phyloP scores from a whole-genome alignment of 345 rosid genomes.

The Ailanthus altissimus region DNA sequence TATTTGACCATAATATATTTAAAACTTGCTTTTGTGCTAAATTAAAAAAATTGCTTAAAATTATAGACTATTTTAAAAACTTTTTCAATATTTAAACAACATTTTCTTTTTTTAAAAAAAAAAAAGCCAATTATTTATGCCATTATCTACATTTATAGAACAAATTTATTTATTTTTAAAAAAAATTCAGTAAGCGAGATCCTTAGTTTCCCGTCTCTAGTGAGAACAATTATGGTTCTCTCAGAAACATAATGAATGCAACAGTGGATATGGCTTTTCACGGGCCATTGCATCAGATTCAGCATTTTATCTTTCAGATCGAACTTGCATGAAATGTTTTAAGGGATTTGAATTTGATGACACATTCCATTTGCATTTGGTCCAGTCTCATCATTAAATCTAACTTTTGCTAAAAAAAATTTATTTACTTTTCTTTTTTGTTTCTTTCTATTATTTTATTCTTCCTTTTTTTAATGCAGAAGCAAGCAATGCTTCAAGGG shows the following conservation, averaged over 20 bases:
- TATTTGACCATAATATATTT: too few relatives aligned
- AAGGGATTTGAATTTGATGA: not conserved
- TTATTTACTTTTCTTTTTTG: not conserved
- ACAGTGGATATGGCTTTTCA: not conserved
- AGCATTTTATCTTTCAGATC: not conserved
- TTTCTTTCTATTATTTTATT: not conserved
- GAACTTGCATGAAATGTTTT: not conserved
- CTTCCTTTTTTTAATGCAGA: not conserved
- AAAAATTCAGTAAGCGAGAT: too few relatives aligned
- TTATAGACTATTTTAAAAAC: too few relatives aligned
- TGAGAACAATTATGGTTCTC: slow-evolving; percentile 2
- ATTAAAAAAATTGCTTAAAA: too few relatives aligned
- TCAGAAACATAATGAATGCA: not conserved
- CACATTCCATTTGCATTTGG: not conserved
- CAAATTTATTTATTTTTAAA: too few relatives aligned
- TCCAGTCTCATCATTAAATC: not conserved
- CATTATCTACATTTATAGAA: too few relatives aligned
- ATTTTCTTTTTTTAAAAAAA: too few relatives aligned
- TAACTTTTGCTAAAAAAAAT: too few relatives aligned
- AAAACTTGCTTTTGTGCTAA: too few relatives aligned
- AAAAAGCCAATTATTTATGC: too few relatives aligned
- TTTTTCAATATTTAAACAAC: too few relatives aligned
- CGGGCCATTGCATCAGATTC: slow-evolving; percentile 13
- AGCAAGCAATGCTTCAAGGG: not conserved
- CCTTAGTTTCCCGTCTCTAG: not conserved